A percentile compares a stretch with the other conserved stretches of the same genome.
phyloP scores from a whole-genome alignment of 441 rosid species.

The Euphorbia celastroides region DNA sequence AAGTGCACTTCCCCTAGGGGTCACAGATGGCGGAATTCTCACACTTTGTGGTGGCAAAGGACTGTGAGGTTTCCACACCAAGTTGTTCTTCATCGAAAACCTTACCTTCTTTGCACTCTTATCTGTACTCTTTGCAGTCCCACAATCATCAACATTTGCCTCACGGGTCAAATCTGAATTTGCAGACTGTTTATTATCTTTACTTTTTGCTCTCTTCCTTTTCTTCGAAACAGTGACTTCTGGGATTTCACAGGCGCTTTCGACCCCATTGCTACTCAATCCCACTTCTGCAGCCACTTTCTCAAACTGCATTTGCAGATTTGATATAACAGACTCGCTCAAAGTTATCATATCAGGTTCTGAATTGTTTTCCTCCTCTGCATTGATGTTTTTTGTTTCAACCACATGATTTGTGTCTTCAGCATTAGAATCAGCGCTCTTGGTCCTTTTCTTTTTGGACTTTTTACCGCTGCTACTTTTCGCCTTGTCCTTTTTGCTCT shows the following conservation, averaged over 20 bases:
- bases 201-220: conserved; percentile 67
- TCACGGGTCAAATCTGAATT: conserved; percentile 22
- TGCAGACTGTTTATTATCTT: conserved; percentile 19
- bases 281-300: conserved; percentile 72
- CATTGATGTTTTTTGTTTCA: conserved; percentile 13
- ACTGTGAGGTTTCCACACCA: conserved; percentile 93
- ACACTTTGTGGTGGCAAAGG: conserved; percentile 86
- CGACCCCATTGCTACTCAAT: conserved; percentile 32
- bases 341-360: conserved; percentile 27
- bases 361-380: conserved; percentile 18
- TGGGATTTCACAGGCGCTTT: conserved; percentile 41
- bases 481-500: conserved; percentile 34
- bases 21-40: conserved; percentile 89
- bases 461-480: conserved; percentile 27
- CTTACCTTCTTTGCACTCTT: conserved; percentile 80
- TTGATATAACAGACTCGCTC: conserved; percentile 54
- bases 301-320: conserved; percentile 88
- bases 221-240: conserved; percentile 42
- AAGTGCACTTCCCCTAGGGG: conserved; percentile 97
- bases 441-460: conserved; percentile 30
- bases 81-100: conserved; percentile 76
- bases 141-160: conserved; percentile 33
- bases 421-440: conserved; percentile 2
- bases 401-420: background rate
- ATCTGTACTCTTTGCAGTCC: conserved; percentile 38